Percentiles rank a stretch among this genome's conserved stretches.
Conservation (phyloP, 768 basidiomycete genomes). For the Galerina marginata region DNA sequence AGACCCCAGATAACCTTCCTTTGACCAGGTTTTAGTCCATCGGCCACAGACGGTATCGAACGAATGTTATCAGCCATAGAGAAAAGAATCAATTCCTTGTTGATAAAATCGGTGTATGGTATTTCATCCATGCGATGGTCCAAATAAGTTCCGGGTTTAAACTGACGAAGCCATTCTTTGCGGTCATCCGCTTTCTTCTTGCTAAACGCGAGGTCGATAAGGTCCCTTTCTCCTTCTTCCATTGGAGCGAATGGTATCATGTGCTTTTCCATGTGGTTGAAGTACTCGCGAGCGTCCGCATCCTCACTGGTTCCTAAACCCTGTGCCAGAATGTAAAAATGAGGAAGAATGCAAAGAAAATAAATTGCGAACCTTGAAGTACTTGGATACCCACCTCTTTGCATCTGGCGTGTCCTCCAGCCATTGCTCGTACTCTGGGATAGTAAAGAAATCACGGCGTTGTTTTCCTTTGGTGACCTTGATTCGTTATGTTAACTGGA, state of each 20-base stretch:
- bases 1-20: slow-evolving; percentile 96
- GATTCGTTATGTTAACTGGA: background rate
- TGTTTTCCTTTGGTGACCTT: slow-evolving; percentile 82
- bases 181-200: slow-evolving; percentile 99
- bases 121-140: slow-evolving; percentile 89
- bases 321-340: slow-evolving; percentile 42
- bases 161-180: slow-evolving; percentile 96
- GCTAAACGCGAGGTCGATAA: slow-evolving; percentile 98
- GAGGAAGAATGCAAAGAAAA: background rate
- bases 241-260: slow-evolving; percentile 90
- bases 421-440: slow-evolving; percentile 97
- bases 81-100: slow-evolving; percentile 96
- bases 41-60: slow-evolving; percentile 92
- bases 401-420: slow-evolving; percentile 74
- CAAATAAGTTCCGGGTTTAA: slow-evolving; percentile 94
- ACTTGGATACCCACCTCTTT: slow-evolving; percentile 90
- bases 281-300: slow-evolving; percentile 91
- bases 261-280: slow-evolving; percentile 89
- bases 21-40: slow-evolving; percentile 97
- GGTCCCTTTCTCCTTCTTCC: slow-evolving; percentile 80
- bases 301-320: slow-evolving; percentile 95
- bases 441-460: slow-evolving; percentile 90
- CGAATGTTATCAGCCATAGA: slow-evolving; percentile 99
- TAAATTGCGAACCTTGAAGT: slow-evolving; percentile 83
- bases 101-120: slow-evolving; percentile 93